Conservation (phyloP, 208 protist species). For the Herpetomonas tarakana region DNA sequence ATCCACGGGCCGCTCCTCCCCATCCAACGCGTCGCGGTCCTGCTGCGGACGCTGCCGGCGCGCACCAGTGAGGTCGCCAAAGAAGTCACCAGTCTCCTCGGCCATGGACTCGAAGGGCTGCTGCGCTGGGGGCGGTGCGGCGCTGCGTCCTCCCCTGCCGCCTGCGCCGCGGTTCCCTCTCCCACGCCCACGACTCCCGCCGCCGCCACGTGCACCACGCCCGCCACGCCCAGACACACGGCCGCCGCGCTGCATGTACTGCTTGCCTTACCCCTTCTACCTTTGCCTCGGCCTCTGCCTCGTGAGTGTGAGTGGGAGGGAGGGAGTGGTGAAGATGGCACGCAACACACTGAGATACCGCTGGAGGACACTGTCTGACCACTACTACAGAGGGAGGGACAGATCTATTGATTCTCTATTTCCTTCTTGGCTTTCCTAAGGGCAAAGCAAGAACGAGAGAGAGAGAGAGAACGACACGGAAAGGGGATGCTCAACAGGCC, state of each 20-base stretch:
- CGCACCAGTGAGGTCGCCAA: conserved; percentile 55
- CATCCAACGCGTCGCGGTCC: conserved; percentile 12
- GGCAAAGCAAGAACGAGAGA: conserved; percentile 2
- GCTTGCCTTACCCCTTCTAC: too few relatives aligned
- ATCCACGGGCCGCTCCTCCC: conserved; percentile 10
- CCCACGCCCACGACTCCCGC: conserved; percentile 6
- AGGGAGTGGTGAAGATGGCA: too few relatives aligned
- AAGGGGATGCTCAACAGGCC: too few relatives aligned
- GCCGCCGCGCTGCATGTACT: conserved; percentile 22
- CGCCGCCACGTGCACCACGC: background rate
- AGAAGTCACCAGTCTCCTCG: conserved; percentile 47
- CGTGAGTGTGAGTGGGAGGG: too few relatives aligned
- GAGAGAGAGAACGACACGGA: conserved; percentile 1
- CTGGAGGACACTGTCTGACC: too few relatives aligned
- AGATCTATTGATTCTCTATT: conserved; percentile 6
- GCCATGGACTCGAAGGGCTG: conserved; percentile 25
- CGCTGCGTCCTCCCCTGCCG: conserved; percentile 3
- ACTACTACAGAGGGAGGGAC: too few relatives aligned
- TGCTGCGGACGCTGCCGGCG: conserved; percentile 7
- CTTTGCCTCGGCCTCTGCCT: too few relatives aligned
- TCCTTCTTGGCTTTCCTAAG: conserved; percentile 7
- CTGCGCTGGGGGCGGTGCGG: background rate
- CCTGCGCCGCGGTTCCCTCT: conserved; percentile 1
- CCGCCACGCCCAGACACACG: conserved; percentile 12
- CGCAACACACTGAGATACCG: too few relatives aligned